Conservation (phyloP, 164 flowering plant species). For the Akebia trifoliata region DNA sequence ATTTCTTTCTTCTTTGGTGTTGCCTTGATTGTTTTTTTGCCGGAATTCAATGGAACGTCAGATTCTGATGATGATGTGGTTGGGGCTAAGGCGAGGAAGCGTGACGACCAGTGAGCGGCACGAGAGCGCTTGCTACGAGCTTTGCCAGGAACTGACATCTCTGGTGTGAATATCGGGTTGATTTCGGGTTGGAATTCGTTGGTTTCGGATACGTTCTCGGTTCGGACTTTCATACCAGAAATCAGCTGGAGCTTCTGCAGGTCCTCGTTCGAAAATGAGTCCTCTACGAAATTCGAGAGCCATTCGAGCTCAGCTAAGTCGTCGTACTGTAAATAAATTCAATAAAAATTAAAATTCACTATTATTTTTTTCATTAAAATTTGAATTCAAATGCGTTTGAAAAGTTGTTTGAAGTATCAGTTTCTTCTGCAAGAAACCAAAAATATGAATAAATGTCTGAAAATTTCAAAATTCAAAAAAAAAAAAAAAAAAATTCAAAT, state of each 20-base stretch:
- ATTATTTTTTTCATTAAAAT: no score
- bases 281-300: slow-evolving; percentile 92
- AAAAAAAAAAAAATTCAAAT: no score
- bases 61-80: slow-evolving; percentile 29
- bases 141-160: slow-evolving; percentile 66
- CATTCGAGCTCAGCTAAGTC: slow-evolving; percentile 92
- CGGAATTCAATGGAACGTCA: slow-evolving; percentile 10
- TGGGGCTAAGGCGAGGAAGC: slow-evolving; percentile 49
- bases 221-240: slow-evolving; percentile 33
- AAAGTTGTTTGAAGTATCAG: no score
- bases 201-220: slow-evolving; percentile 19
- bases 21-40: slow-evolving; percentile 13
- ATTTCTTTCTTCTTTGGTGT: slow-evolving; percentile 29
- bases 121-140: slow-evolving; percentile 92
- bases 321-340: slow-evolving; percentile 50
- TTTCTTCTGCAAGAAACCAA: no score
- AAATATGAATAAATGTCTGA: no score
- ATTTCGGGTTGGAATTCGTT: slow-evolving; percentile 12
- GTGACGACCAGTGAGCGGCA: slow-evolving; percentile 78
- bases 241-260: slow-evolving; percentile 50
- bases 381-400: no score
- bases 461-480: no score
- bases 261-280: slow-evolving; percentile 75
- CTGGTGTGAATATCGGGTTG: slow-evolving; percentile 41
- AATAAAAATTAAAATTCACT: no score